Evolutionary conservation across 345 rosid genomes (phyloP), one percentile per base, ranked within the genome.

Genomic region (Aquilaria malaccensis): DNA sequence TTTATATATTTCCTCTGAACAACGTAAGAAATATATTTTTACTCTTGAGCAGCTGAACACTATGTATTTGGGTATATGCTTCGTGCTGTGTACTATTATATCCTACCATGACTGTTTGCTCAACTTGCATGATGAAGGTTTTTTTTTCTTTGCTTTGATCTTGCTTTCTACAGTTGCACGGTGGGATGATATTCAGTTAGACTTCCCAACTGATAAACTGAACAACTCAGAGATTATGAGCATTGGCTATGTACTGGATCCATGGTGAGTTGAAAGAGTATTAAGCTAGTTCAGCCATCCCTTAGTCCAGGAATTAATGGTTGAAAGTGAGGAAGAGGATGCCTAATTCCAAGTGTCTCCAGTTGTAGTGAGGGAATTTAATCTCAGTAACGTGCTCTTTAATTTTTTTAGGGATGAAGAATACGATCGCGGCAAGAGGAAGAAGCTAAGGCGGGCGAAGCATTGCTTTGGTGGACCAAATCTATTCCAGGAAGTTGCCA

Each of bases 341-440:
- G 50, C 14, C 3, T 11, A 22, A 22, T 22, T 22, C 22, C 22
- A 22, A 22, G 22, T 22, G 22, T 22, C 22, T 22, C 22, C 22
- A 22, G 22, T 63, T 45, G 57, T 33, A 54, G 45, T 54, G 47
- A 22, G 52, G 10, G 47, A 4, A 29, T 57, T 30, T 43, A 52
- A 37, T 32, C 14, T 64, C 13, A 22, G 22, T 30, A 13, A 49
- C 53, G 59, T 64, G 22, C 62, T 32, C 30, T 22, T 32, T 55
- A 58, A 50, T 13, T 60, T 30, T 41, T 51, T 46, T 73, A 94
- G 99, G 96, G 99, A 94, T 62, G 96, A 86, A 67, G 96, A 90
- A 67, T 94, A 94, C 65, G 99, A 94, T 64, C 79, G 74, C 13
- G 99, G 99, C 13, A 94, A 76, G 84, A 81, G 87, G 74, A 94